phyloP scores from a whole-genome alignment of 352 stramenopile species.

The Pythium diclinum region DNA sequence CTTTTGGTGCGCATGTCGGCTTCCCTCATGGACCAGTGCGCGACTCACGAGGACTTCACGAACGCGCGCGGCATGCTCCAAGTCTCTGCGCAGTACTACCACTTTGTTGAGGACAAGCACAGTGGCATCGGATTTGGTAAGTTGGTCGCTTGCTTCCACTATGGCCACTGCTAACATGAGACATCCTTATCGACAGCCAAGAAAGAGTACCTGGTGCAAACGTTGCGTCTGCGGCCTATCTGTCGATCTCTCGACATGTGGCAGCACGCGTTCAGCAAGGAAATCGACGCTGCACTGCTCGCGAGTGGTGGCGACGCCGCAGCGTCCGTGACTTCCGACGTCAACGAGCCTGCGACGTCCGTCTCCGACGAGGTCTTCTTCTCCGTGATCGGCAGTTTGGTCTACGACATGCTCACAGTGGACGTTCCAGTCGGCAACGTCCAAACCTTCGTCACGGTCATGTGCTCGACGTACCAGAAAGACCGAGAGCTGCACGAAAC shows the following conservation, averaged over 20 bases:
- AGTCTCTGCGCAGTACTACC: conserved; percentile 78
- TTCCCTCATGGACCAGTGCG: conserved; percentile 70
- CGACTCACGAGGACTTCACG: conserved; percentile 75
- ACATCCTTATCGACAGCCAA: conserved; percentile 37
- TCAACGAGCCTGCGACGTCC: not conserved
- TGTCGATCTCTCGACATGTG: conserved; percentile 80
- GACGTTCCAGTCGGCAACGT: conserved; percentile 71
- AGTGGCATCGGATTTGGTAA: conserved; percentile 69
- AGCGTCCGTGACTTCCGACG: not conserved
- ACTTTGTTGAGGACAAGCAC: conserved; percentile 75
- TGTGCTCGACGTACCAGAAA: conserved; percentile 84
- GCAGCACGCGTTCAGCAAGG: conserved; percentile 79
- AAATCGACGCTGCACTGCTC: conserved; percentile 57
- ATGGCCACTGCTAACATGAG: not conserved
- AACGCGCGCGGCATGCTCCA: conserved; percentile 77
- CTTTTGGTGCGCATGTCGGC: conserved; percentile 54
- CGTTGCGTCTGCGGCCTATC: conserved; percentile 57
- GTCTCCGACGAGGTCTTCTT: conserved; percentile 80
- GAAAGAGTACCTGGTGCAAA: conserved; percentile 77
- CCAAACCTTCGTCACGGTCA: conserved; percentile 74
- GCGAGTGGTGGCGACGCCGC: conserved; percentile 8
- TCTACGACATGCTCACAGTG: conserved; percentile 86
- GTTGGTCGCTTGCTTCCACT: conserved; percentile 7
- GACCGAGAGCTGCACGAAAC: conserved; percentile 61
- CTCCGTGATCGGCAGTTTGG: conserved; percentile 72